Percentiles rank a stretch among this genome's conserved stretches.
Conservation (phyloP, 192 early-diverging fungal species). For the Gamsiella multidivaricata region DNA sequence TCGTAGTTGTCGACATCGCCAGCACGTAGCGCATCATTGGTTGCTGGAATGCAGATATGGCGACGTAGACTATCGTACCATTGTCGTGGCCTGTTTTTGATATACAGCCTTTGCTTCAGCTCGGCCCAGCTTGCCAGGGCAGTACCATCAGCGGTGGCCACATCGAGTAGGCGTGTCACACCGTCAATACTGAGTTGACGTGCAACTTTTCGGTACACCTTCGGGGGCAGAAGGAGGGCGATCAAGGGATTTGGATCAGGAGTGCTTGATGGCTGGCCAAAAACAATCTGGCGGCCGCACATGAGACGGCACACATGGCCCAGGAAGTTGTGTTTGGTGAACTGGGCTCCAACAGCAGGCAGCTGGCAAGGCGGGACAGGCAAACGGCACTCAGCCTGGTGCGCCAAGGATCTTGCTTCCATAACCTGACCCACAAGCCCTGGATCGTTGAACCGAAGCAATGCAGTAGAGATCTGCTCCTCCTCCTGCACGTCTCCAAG, state of each 20-base stretch:
- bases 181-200: not conserved
- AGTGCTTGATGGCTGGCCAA: not conserved
- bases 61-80: not conserved
- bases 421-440: constrained; percentile 15
- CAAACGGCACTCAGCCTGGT: constrained; percentile 11
- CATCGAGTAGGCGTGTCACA: not conserved
- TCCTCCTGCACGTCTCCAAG: constrained; percentile 15
- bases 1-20: not conserved
- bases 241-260: not conserved
- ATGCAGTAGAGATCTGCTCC: constrained; percentile 25
- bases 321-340: constrained; percentile 7
- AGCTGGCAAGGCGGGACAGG: not conserved
- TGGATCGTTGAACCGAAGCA: constrained; percentile 9
- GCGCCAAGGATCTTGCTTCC: not conserved
- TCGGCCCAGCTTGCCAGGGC: not conserved
- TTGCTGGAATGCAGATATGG: not conserved
- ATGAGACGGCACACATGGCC: constrained; percentile 16
- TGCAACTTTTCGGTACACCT: not conserved
- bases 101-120: not conserved
- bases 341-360: not conserved
- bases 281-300: not conserved
- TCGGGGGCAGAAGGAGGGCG: not conserved
- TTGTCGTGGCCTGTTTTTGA: not conserved
- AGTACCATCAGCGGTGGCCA: not conserved
- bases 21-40: not conserved